Evolutionary conservation across 1,284 basidiomycete genomes (phyloP), one percentile per base, ranked within the genome.

Genomic region (Inonotus obliquus): DNA sequence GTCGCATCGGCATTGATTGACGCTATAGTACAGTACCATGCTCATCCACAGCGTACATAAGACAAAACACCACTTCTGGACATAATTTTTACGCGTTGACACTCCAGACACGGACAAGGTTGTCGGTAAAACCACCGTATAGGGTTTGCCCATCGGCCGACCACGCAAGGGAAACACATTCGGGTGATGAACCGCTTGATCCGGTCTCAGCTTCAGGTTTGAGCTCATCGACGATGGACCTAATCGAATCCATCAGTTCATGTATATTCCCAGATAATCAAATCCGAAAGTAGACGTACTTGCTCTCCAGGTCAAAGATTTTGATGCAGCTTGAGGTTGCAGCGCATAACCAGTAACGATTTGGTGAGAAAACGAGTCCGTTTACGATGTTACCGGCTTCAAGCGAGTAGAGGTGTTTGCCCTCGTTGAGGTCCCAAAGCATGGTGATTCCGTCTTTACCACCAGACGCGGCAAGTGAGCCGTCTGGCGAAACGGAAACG

Each of bases 361-460:
- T 98, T 69, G 97, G 97, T 35, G 94, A 97, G 87, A 99, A 99
- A 75, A 98, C 96, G 68, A 99, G 92, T 64, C 97, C 94, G 77
- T 99, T 99, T 86, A 99, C 95, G 70, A 95, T 84, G 77, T 99
- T 94, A 69, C 96, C 96, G 60, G 97, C 97, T 79, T 99, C 97
- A 67, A 99, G 91, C 65, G 95, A 98, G 87, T 99, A 99, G 72
- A 99, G 89, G 86, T 99, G 96, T 84, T 99, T 99, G 85, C 95
- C 96, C 82, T 99, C 97, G 79, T 98, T 98, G 70, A 99, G 83
- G 78, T 99, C 97, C 97, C 96, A 99, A 67, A 99, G 92, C 97
- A 99, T 99, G 75, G 96, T 98, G 79, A 99, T 96, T 67, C 94
- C 94, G 76, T 99, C 97, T 82, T 98, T 98, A 72, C 97, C 97